phyloP scores from a whole-genome alignment of 805 yeast species.

The Nakazawaea anatomiae region DNA sequence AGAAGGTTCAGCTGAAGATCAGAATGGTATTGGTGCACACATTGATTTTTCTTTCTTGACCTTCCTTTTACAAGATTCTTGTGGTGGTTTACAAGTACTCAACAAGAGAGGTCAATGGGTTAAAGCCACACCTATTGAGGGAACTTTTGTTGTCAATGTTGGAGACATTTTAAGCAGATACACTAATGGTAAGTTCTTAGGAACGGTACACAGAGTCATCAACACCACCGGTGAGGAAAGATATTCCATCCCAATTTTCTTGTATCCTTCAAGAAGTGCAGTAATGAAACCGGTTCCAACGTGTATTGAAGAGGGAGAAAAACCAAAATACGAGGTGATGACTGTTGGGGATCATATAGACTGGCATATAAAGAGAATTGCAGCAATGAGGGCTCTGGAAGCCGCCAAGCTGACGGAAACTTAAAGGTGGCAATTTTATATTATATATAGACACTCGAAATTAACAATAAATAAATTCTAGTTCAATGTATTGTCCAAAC shows the following conservation, averaged over 20 bases:
- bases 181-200: slow-evolving; percentile 30
- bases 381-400: slow-evolving; percentile 1
- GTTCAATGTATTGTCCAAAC: too few relatives aligned
- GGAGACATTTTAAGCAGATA: slow-evolving; percentile 33
- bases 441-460: neutral
- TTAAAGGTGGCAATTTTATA: neutral
- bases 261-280: slow-evolving; percentile 17
- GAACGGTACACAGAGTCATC: slow-evolving; percentile 34
- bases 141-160: slow-evolving; percentile 29
- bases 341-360: slow-evolving; percentile 9
- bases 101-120: slow-evolving; percentile 25
- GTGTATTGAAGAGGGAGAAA: slow-evolving; percentile 12
- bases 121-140: slow-evolving; percentile 27
- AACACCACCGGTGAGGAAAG: slow-evolving; percentile 22
- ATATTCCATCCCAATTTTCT: slow-evolving; percentile 24
- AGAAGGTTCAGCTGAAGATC: slow-evolving; percentile 20
- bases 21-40: slow-evolving; percentile 33
- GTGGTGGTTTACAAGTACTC: slow-evolving; percentile 33
- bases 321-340: slow-evolving; percentile 3
- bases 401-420: slow-evolving; percentile 1
- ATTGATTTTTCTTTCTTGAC: slow-evolving; percentile 32
- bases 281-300: slow-evolving; percentile 18
- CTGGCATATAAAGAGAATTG: slow-evolving; percentile 9
- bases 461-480: too few relatives aligned
- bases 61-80: slow-evolving; percentile 26